Evolutionary conservation across 352 stramenopile genomes (phyloP).

Genomic region (Phytophthora niederhauseri): DNA sequence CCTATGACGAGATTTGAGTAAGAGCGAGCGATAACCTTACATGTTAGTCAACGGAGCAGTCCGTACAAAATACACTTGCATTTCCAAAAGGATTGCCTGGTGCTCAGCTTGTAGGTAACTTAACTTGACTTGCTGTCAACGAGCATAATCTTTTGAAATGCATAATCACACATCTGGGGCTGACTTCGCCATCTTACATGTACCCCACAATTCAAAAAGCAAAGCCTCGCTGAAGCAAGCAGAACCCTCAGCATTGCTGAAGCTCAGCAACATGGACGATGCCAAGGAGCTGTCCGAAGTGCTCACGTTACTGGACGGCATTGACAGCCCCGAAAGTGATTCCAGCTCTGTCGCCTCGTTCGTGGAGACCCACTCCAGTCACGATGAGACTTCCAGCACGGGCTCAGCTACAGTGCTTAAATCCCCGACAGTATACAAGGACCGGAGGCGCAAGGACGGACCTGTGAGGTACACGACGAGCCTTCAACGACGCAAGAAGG

Average conservation of each 20-base stretch:
- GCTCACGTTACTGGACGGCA: conserved; percentile 15
- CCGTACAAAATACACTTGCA: conserved; percentile 26
- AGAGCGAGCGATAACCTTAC: background rate
- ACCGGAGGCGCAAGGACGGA: conserved; percentile 23
- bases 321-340: conserved; percentile 25
- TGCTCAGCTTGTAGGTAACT: no score
- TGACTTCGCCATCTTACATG: background rate
- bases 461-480: conserved; percentile 30
- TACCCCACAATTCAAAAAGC: background rate
- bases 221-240: background rate
- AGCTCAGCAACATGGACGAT: conserved; percentile 13
- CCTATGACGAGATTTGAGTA: conserved; percentile 41
- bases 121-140: no score
- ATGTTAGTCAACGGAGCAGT: conserved; percentile 10
- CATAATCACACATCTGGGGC: conserved; percentile 13
- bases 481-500: conserved; percentile 33
- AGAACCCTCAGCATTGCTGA: no score
- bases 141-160: conserved; percentile 4
- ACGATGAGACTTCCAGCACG: background rate
- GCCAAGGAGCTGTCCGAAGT: conserved; percentile 2
- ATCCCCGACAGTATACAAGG: conserved; percentile 17
- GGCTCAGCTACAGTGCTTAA: background rate
- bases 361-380: background rate
- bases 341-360: conserved; percentile 13
- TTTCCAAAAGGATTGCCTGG: background rate